A percentile compares a stretch with the other conserved stretches of the same genome.
Evolutionary conservation across 2,329 filamentous ascomycete genomes (phyloP).

Genomic region (Scortechinia acanthostroma): DNA sequence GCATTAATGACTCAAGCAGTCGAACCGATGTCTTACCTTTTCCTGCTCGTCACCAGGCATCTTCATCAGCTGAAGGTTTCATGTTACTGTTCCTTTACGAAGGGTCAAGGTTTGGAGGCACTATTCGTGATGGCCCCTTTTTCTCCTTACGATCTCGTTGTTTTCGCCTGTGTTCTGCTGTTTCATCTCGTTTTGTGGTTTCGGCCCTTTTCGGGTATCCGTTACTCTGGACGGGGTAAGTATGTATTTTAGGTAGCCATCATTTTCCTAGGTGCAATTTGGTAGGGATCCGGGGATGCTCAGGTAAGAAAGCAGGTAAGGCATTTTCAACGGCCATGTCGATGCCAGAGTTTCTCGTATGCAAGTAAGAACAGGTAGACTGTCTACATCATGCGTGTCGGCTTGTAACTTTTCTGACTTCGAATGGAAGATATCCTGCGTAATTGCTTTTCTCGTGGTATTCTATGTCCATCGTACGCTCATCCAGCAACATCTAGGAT

Average conservation of each 20-base stretch:
- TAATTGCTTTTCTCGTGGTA: neutral
- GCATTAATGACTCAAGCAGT: no score
- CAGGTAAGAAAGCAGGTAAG: constrained; percentile 3
- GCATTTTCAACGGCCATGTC: neutral
- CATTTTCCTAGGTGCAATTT: neutral
- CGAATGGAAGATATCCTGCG: neutral
- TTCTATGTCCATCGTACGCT: neutral
- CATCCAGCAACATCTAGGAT: neutral
- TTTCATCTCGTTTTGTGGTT: neutral
- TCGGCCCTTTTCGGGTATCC: neutral
- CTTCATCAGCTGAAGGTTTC: neutral
- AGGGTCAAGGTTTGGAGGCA: no score
- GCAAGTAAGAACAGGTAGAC: no score
- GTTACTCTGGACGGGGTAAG: neutral
- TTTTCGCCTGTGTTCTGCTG: neutral
- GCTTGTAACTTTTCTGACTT: no score
- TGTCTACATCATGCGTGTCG: no score
- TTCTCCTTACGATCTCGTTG: no score
- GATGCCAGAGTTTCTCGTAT: neutral
- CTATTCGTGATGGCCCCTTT: neutral
- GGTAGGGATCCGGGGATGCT: neutral
- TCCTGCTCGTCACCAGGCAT: no score
- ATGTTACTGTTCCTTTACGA: no score
- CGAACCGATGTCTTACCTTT: no score
- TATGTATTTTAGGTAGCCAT: neutral